Percentiles rank a stretch among this genome's conserved stretches.
phyloP scores from a whole-genome alignment of 1,284 basidiomycete species.

The Xerocomus alliaceus region DNA sequence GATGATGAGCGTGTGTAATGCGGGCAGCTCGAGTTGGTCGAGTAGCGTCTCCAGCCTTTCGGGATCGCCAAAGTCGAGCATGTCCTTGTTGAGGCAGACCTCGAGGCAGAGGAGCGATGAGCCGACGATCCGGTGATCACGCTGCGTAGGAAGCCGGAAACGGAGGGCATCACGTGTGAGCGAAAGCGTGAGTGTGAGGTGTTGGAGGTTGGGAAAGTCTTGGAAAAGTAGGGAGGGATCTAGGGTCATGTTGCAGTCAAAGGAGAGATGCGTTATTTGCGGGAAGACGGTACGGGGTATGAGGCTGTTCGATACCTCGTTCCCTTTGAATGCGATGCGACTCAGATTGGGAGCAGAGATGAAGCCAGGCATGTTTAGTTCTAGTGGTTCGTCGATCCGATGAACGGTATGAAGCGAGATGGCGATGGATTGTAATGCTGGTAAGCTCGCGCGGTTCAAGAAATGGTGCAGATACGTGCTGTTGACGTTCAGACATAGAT shows the following conservation, averaged over 20 bases:
- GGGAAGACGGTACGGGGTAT: conserved; percentile 25
- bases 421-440: conserved; percentile 23
- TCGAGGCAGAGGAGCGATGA: conserved; percentile 22
- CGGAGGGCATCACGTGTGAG: conserved; percentile 11
- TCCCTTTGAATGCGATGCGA: conserved; percentile 24
- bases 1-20: conserved; percentile 24
- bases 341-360: conserved; percentile 25
- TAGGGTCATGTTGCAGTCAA: conserved; percentile 27
- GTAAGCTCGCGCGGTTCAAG: conserved; percentile 17
- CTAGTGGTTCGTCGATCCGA: conserved; percentile 11
- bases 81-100: conserved; percentile 30
- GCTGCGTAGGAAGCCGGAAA: background rate
- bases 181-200: conserved; percentile 25
- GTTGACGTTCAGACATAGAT: conserved; percentile 28
- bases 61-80: conserved; percentile 33
- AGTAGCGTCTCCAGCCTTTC: conserved; percentile 23
- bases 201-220: conserved; percentile 23
- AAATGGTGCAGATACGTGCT: conserved; percentile 29
- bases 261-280: conserved; percentile 34
- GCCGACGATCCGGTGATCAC: conserved; percentile 4
- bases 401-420: conserved; percentile 23
- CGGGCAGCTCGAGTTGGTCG: conserved; percentile 31
- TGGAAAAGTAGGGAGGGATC: conserved; percentile 27
- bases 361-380: background rate
- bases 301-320: conserved; percentile 15